Conservation (phyloP, 2,329 filamentous ascomycete genomes). For the Penicillium sp. region DNA sequence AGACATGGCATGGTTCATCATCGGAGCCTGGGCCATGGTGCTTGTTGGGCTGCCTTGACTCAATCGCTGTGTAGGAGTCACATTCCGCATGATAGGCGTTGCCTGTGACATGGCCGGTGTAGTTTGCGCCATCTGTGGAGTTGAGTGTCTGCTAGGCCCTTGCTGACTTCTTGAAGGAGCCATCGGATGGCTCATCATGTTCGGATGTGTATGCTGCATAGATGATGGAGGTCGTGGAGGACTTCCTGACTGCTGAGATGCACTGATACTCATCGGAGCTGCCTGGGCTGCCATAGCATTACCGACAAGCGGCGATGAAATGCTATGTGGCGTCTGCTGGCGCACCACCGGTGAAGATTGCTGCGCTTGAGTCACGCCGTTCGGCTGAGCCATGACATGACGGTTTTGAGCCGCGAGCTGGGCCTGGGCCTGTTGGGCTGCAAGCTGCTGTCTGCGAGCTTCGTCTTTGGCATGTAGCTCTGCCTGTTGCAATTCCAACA, state of each 20-base stretch:
- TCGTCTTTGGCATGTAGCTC: slow-evolving; percentile 42
- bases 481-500: slow-evolving; percentile 38
- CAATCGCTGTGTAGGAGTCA: slow-evolving; percentile 43
- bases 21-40: slow-evolving; percentile 40
- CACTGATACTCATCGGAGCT: slow-evolving; percentile 41
- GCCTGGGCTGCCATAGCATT: slow-evolving; percentile 35
- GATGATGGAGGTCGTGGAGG: slow-evolving; percentile 42
- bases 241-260: slow-evolving; percentile 44
- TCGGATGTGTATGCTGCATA: slow-evolving; percentile 44
- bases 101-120: slow-evolving; percentile 44
- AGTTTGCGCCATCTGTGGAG: slow-evolving; percentile 43
- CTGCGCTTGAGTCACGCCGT: slow-evolving; percentile 37
- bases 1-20: slow-evolving; percentile 41
- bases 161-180: slow-evolving; percentile 41
- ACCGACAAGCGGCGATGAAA: slow-evolving; percentile 41
- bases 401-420: slow-evolving; percentile 44
- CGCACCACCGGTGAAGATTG: slow-evolving; percentile 45
- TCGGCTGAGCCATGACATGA: slow-evolving; percentile 45
- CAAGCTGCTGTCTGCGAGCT: slow-evolving; percentile 33
- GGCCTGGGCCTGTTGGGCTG: slow-evolving; percentile 44
- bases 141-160: slow-evolving; percentile 44
- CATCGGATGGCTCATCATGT: slow-evolving; percentile 43
- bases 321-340: slow-evolving; percentile 42
- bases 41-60: slow-evolving; percentile 42
- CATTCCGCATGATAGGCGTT: slow-evolving; percentile 44